phyloP scores from a whole-genome alignment of 106 monocot species.

The Xerophyta viscosa region DNA sequence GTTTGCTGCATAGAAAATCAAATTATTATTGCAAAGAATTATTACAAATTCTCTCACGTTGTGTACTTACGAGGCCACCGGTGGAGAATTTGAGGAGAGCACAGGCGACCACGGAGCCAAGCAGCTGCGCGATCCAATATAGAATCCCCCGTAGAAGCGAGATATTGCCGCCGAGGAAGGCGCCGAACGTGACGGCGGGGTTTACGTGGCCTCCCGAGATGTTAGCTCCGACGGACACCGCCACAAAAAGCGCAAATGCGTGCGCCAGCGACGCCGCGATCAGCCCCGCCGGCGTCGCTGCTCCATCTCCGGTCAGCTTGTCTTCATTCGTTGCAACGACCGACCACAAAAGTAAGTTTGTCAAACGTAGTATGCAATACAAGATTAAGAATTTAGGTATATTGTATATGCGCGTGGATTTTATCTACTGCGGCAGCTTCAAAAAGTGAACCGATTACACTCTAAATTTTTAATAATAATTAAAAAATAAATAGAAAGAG shows the following conservation, averaged over 20 bases:
- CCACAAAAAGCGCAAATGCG: constrained; percentile 30
- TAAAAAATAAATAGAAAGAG: too few relatives aligned
- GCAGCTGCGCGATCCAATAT: constrained; percentile 38
- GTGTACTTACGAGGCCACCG: constrained; percentile 18
- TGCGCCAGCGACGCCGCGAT: constrained; percentile 30
- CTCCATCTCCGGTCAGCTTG: constrained; percentile 24
- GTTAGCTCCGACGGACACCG: constrained; percentile 29
- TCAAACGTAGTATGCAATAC: too few relatives aligned
- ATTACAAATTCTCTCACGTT: too few relatives aligned
- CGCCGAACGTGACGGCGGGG: constrained; percentile 34
- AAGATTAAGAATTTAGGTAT: too few relatives aligned
- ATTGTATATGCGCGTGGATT: too few relatives aligned
- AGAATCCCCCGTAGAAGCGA: constrained; percentile 22
- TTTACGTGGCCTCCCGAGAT: constrained; percentile 40
- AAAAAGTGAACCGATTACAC: too few relatives aligned
- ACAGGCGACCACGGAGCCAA: constrained; percentile 36
- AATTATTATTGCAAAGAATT: neutral
- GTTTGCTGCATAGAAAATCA: constrained; percentile 12
- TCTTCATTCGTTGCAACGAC: neutral
- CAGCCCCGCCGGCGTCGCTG: constrained; percentile 21
- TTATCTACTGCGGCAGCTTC: too few relatives aligned
- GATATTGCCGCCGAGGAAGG: constrained; percentile 35
- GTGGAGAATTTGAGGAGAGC: constrained; percentile 30
- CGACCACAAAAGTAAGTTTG: too few relatives aligned
- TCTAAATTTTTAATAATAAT: too few relatives aligned